These are phyloP conservation scores for Solanum chiquidenum DNA, from an alignment of 257 asterid species.

Conservation along the genomic window DNA sequence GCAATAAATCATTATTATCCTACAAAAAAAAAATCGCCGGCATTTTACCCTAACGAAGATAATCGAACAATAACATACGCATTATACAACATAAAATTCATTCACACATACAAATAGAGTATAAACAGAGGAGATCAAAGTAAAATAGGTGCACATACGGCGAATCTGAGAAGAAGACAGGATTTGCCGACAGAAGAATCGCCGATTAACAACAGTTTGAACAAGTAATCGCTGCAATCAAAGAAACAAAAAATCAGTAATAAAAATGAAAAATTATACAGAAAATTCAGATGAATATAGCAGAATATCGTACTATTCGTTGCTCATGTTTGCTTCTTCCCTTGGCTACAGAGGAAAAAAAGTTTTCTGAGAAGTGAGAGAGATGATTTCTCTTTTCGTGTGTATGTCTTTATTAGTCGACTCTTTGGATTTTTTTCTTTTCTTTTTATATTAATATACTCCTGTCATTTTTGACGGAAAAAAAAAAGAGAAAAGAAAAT, in stretches of 20 bases:
- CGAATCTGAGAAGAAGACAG: constrained; percentile 49
- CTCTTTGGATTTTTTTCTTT: not conserved
- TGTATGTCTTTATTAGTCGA: not conserved
- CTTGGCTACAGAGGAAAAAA: not conserved
- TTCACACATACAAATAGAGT: not conserved
- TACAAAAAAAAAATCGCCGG: not conserved
- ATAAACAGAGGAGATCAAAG: not conserved
- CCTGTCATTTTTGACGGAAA: not conserved
- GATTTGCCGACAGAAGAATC: constrained; percentile 53
- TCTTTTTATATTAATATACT: not conserved
- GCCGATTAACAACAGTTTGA: constrained; percentile 45
- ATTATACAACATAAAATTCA: not conserved
- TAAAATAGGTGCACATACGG: constrained; percentile 22
- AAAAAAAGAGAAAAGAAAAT: too few species aligned
- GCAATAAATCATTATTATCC: not conserved
- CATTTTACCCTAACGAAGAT: not conserved
- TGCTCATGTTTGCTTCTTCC: constrained; percentile 21
- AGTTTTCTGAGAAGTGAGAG: not conserved
- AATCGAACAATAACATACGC: not conserved
- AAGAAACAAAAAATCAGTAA: not conserved
- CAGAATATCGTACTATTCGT: constrained; percentile 25
- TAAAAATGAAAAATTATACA: not conserved
- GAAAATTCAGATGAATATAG: not conserved
- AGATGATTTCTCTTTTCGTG: not conserved
- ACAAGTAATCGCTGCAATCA: constrained; percentile 35